phyloP scores from a whole-genome alignment of 495 filamentous ascomycete species.

The Entonaema liquescens region DNA sequence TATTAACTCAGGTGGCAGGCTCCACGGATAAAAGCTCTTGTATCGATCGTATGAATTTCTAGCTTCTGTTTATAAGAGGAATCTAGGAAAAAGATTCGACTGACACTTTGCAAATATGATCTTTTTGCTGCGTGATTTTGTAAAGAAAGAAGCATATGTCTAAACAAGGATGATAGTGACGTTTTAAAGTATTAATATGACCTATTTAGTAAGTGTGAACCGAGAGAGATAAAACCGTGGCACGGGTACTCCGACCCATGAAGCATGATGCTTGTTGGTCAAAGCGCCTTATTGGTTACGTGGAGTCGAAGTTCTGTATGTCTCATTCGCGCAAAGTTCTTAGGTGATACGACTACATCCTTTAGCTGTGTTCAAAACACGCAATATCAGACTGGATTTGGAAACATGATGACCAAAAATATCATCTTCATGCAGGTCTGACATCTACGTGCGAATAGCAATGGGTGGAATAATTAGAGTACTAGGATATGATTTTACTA shows the following conservation, averaged over 20 bases:
- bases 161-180: neutral
- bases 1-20: slow-evolving; percentile 6
- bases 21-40: slow-evolving; percentile 3
- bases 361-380: neutral
- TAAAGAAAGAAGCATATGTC: neutral
- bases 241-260: neutral
- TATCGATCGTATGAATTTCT: neutral
- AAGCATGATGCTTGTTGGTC: neutral
- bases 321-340: slow-evolving; percentile 1
- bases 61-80: slow-evolving; percentile 6
- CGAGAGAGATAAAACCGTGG: neutral
- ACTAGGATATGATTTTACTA: neutral
- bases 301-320: neutral
- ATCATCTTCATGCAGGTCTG: slow-evolving; percentile 18
- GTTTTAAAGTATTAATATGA: neutral
- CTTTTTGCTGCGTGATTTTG: neutral
- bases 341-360: slow-evolving; percentile 16
- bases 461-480: neutral
- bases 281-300: neutral
- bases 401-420: neutral
- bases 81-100: neutral
- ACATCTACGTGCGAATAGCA: neutral
- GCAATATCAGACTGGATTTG: slow-evolving; percentile 1
- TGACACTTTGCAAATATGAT: neutral
- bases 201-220: neutral